Evolutionary conservation across 2,329 filamentous ascomycete species (phyloP).

Genomic region (Aureobasidium sp.): DNA sequence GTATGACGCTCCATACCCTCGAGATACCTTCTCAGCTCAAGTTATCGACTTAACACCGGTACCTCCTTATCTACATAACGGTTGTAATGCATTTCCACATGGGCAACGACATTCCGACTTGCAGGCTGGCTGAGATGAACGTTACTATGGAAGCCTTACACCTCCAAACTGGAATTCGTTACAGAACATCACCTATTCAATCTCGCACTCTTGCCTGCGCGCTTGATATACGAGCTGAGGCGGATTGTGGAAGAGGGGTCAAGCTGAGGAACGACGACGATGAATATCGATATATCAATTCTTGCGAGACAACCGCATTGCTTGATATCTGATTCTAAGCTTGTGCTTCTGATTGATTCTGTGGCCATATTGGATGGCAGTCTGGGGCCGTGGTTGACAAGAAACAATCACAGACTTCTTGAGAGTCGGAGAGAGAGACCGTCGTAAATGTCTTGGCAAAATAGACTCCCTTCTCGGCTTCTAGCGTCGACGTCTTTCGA

Average conservation of each 20-base stretch:
- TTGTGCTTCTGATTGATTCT: no score
- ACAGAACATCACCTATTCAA: background rate
- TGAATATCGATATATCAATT: no score
- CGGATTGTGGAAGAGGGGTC: no score
- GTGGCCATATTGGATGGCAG: background rate
- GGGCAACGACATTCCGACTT: background rate
- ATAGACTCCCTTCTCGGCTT: conserved; percentile 4
- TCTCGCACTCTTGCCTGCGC: background rate
- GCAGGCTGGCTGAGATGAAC: background rate
- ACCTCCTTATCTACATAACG: background rate
- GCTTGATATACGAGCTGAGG: background rate
- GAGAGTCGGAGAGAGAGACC: background rate
- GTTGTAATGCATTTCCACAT: background rate
- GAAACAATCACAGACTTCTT: no score
- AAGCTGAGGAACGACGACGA: no score
- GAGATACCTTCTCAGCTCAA: background rate
- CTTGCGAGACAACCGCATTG: no score
- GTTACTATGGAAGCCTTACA: background rate
- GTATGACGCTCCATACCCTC: background rate
- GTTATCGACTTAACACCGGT: background rate
- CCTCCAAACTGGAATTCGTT: no score
- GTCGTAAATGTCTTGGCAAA: background rate
- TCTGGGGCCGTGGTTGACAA: no score
- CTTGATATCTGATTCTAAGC: no score
- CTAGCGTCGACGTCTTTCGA: conserved; percentile 6